Base-by-base conservation (phyloP, 2,329 filamentous ascomycete genomes). In the Orbilia brochopaga region DNA sequence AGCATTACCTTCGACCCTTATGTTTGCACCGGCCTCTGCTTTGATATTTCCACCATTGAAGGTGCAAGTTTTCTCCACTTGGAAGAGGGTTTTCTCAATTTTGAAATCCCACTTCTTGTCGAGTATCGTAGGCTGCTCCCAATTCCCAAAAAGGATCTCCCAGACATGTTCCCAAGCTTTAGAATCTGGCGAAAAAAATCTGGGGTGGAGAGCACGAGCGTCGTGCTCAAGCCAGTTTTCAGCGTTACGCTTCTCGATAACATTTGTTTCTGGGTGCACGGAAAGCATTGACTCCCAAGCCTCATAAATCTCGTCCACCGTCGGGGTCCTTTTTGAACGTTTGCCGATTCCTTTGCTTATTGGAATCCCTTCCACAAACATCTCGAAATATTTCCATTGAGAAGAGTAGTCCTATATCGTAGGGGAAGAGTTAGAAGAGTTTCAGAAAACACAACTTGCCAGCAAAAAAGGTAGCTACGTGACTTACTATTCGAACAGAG, bases 401-500 rank as follows among this genome's bases (percentile, higher is more conserved):
- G 61, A 64, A 57, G 40, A 52, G 21, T 64, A 64, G 61, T 64
- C 61, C 61, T 64, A 44, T 51, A 57, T 42, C 24, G 19, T 42
- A 64, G 42, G 24, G n/a, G 27, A 7, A 42, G 55, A 64, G 30
- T 64, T 44, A 64, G 48, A 23, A 10, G 27, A 44, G 1, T 21
- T 40, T 52, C 44, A 52, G 24, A 42, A 52, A 37, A n/a, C 42
- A 52, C n/a, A 57, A 23, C 19, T 64, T 51, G 17, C 19, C 27
- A 51, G 32, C 30, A 35, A 27, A n/a, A 2, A n/a, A 52, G 21
- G 42, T 51, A 57, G 52, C 13, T 30, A 55, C 24, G 24, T 37
- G 52, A 64, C 61, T 64, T 57, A 64, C 61, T 44, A 64, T 57
- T 64, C 61, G 61, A 44, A 64, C 61, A 52, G 61, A 64, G 44